Base-by-base conservation (phyloP, 2,329 filamentous ascomycete genomes). In the Penicillium thymicola region DNA sequence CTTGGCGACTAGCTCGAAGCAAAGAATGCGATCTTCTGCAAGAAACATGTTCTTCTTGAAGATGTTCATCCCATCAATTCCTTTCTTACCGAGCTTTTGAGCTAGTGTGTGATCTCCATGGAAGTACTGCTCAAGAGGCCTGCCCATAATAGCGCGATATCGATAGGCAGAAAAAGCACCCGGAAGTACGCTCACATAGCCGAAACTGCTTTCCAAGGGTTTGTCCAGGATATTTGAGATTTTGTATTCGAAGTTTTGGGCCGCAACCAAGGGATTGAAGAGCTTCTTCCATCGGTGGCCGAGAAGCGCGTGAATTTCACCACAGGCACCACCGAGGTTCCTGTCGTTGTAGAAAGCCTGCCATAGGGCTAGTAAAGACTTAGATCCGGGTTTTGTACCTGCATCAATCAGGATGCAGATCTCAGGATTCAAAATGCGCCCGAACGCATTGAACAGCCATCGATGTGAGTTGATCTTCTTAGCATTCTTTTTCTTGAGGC, bases 1-100 rank as follows among this genome's bases (percentile, higher is more conserved):
- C 80, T 97, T 97, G 71, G 93, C 93, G 63, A 97, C 93, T 70
- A 97, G 81, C 76, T 97, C 92, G 82, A 97, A 97, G 81, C 92
- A 97, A 55, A 97, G 84, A 80, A 97, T 97, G 84, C 92, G 91
- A 86, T 97, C 92, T 79, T 97, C 92, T 75, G 92, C 92, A 85
- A 97, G 92, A 82, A 97, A 97, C 93, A 97, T 97, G 84, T 97
- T 97, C 86, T 97, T 97, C 82, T 97, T 97, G 89, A 97, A 97
- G 75, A 97, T 97, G 79, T 96, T 97, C 92, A 97, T 97, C 68
- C 92, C 92, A 72, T 97, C 92, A 67, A 97, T 97, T 83, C 92
- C 92, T 83, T 97, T 97, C 79, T 95, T 95, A 65, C 92, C 92
- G 51, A 96, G 85, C 65, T 92, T 86, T 78, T 92, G 92, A 60